A percentile compares a stretch with the other conserved stretches of the same genome.
Conservation (phyloP, 2,329 filamentous ascomycete species). For the Sclerotinia glacialis region DNA sequence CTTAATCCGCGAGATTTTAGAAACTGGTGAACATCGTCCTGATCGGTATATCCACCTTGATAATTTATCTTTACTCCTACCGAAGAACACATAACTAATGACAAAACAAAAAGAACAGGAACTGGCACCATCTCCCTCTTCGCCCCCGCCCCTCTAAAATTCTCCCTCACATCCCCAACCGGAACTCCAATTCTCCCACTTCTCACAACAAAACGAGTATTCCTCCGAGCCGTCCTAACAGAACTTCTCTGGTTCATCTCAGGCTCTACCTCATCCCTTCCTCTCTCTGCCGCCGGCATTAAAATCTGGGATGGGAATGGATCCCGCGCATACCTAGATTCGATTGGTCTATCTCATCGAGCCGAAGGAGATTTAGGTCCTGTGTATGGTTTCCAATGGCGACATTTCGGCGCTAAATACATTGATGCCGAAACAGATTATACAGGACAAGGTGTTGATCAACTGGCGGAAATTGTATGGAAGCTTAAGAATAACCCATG, state of each 20-base stretch:
- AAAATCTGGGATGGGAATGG: slow-evolving; percentile 99
- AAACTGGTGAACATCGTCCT: slow-evolving; percentile 79
- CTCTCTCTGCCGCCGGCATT: slow-evolving; percentile 75
- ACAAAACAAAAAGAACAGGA: slow-evolving; percentile 62
- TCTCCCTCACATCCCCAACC: slow-evolving; percentile 66
- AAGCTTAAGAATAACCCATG: slow-evolving; percentile 83
- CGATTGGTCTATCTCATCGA: slow-evolving; percentile 74
- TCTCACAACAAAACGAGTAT: slow-evolving; percentile 96
- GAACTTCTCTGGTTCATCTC: slow-evolving; percentile 96
- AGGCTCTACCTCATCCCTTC: slow-evolving; percentile 74
- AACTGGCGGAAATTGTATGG: slow-evolving; percentile 83
- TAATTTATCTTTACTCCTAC: too few species aligned
- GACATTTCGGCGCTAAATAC: slow-evolving; percentile 94
- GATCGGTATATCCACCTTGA: slow-evolving; percentile 59
- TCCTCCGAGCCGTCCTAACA: slow-evolving; percentile 81
- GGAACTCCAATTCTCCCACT: slow-evolving; percentile 74
- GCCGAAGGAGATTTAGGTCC: slow-evolving; percentile 88
- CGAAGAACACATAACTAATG: slow-evolving; percentile 28
- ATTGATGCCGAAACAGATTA: slow-evolving; percentile 78
- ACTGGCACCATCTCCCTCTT: slow-evolving; percentile 91
- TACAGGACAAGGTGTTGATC: slow-evolving; percentile 83
- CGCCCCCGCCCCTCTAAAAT: slow-evolving; percentile 81
- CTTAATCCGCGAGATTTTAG: slow-evolving; percentile 80
- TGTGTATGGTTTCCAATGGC: slow-evolving; percentile 98
- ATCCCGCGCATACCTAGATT: slow-evolving; percentile 84